Base-by-base conservation (phyloP, 495 filamentous ascomycete genomes). In the Penicillium psychrofluorescens region DNA sequence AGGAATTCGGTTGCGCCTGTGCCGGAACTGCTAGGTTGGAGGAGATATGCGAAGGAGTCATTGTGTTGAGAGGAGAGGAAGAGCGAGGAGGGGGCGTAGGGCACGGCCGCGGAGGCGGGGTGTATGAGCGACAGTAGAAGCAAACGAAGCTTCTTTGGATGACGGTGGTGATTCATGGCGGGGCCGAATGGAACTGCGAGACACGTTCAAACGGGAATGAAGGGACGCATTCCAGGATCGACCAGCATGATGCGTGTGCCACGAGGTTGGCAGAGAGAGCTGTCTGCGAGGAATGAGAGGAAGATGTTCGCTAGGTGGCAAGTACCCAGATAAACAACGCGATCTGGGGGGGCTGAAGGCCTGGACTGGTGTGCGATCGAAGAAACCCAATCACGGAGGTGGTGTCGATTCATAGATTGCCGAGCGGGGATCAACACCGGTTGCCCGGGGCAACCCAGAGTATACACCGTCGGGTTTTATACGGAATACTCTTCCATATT, bases 61-160 rank as follows among this genome's bases (percentile, higher is more conserved):
- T 71, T 71, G 34, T 75, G 67, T 29, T 63, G 56, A 9, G 76
- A 59, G 5, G 83, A 67, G 29, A 86, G 68, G 36, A 77, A 66
- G 13, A 90, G 72, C 15, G 71, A 75, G 0, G 89, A 85, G 0
- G 89, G 86, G 16, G 76, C 79, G 68, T 94, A 95, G 29, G 86
- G 87, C 16, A 88, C 68, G 15, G 69, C 60, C 43, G 73, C 54
- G 22, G 22, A 22, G 49, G 41, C 49, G 28, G 49, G 33, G 11
- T 44, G 14, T 41, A 59, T 11, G n/a, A 64, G 36, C 28, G 41
- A 42, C 22, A 50, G 43, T 8, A 62, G 49, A 22, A 53, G 39
- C 11, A 54, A 47, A 36, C 44, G 53, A 31, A 38, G 35, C 13
- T 35, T 36, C 35, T 42, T 48, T 41, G 37, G 53, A 47, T 45